Base-by-base conservation (phyloP, 139 green algal species). In the Diplosphaera chodatii region DNA sequence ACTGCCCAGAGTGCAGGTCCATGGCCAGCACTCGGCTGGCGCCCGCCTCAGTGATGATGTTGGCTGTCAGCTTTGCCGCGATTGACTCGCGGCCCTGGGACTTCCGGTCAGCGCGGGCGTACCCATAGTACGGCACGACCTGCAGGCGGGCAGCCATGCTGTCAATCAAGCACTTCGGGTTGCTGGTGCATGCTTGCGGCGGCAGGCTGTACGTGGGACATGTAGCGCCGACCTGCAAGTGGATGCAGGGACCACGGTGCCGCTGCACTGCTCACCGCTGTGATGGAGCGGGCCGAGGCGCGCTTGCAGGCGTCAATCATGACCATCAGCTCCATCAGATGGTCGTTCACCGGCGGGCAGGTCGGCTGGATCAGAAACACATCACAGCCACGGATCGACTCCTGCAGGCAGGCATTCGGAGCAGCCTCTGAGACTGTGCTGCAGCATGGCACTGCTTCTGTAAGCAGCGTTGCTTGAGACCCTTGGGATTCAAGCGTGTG, bases 311-410 rank as follows among this genome's bases (percentile, higher is more conserved):
- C 90, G 78, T 98, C 93, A 66, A 98, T 96, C 85, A 94, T 99
- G 76, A 99, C 81, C 15, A 97, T 83, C 59, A 98, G 85, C 88
- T 98, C 95, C 96, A 99, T 99, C 30, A 99, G 84, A 80, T 94
- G 85, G 80, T 99, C 95, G 76, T 99, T 96, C 18, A 96, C 91
- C 22, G 95, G 94, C 0, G 96, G 96, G 77, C 87, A 93, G 56
- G 92, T 98, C 67, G 94, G 93, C 86, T 99, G 92, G 29, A 98
- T 87, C 32, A 99, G 83, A 80, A 99, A 99, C 25, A 99, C 96
- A 81, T 99, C 96, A 74, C 93, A 98, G 55, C 96, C 96, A 64
- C 96, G 91, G 71, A 99, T 97, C 32, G 88, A 96, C 82, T 99
- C 96, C 76, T 93, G 83, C 55, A 86, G 21, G 25, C 8, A 63